Percentiles rank a stretch among this genome's conserved stretches.
Conservation (phyloP, 257 asterid species). For the Nicotiana noctiflora region DNA sequence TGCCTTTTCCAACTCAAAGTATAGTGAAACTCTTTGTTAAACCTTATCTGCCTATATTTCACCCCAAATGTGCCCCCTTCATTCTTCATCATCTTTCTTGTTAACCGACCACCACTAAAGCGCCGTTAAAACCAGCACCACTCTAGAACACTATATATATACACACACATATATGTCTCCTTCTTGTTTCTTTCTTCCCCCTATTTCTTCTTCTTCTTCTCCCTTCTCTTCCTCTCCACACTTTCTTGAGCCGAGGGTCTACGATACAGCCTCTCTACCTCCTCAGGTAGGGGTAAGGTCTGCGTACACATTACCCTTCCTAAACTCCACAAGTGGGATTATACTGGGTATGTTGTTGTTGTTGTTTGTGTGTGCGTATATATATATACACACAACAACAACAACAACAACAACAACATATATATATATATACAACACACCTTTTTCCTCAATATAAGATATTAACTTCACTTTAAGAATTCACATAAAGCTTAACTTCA, state of each 20-base stretch:
- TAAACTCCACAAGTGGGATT: too few relatives aligned
- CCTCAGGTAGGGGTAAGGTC: too few relatives aligned
- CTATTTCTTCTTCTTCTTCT: too few relatives aligned
- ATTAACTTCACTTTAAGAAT: not conserved
- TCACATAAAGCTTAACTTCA: not conserved
- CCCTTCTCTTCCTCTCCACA: too few relatives aligned
- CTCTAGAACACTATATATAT: not conserved
- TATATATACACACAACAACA: too few relatives aligned
- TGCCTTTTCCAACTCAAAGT: not conserved
- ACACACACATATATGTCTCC: not conserved
- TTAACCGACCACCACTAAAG: not conserved
- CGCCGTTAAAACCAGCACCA: not conserved
- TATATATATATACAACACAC: not conserved
- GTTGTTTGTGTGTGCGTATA: too few relatives aligned
- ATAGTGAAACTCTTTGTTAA: not conserved
- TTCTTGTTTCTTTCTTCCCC: too few relatives aligned
- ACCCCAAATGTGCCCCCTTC: not conserved
- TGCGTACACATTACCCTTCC: too few relatives aligned
- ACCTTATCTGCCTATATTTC: not conserved
- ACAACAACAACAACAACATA: too few relatives aligned
- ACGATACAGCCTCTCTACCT: too few relatives aligned
- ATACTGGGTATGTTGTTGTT: too few relatives aligned
- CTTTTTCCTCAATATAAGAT: not conserved
- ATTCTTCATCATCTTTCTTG: not conserved
- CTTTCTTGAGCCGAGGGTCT: too few relatives aligned